phyloP scores from a whole-genome alignment of 805 yeast genomes.

The Blastobotrys chiropterorum region DNA sequence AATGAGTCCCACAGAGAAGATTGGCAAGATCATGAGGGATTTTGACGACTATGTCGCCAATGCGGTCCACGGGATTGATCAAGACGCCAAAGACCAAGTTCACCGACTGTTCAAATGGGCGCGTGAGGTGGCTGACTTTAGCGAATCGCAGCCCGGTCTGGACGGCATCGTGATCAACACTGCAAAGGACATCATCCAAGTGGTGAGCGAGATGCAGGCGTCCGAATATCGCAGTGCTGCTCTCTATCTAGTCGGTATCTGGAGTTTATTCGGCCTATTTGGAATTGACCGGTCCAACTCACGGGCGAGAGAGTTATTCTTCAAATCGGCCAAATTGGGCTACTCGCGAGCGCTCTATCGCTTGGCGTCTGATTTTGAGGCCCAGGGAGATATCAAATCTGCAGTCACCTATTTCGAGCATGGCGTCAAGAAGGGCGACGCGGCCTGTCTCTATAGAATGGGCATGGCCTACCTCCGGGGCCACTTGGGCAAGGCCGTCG shows the following conservation, averaged over 20 bases:
- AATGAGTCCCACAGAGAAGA: conserved; percentile 16
- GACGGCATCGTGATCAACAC: conserved; percentile 16
- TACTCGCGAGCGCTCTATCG: conserved; percentile 33
- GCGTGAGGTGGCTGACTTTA: conserved; percentile 24
- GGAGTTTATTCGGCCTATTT: conserved; percentile 26
- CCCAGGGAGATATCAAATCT: conserved; percentile 24
- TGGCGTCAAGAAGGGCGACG: conserved; percentile 32
- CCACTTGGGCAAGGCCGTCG: conserved; percentile 25
- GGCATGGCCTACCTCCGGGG: conserved; percentile 32
- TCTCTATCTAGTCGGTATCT: conserved; percentile 25
- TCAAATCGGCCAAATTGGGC: conserved; percentile 29
- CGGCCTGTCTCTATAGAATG: conserved; percentile 35
- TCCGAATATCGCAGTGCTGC: conserved; percentile 25
- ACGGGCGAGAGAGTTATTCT: conserved; percentile 24
- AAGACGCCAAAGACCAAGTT: conserved; percentile 8
- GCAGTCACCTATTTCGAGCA: conserved; percentile 30
- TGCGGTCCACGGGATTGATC: conserved; percentile 6
- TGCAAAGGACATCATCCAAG: conserved; percentile 22
- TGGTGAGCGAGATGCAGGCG: conserved; percentile 16
- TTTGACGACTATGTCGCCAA: conserved; percentile 9
- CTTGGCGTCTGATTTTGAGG: conserved; percentile 31
- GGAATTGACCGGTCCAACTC: conserved; percentile 18
- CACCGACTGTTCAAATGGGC: conserved; percentile 28
- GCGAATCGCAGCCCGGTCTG: conserved; percentile 26
- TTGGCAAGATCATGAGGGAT: conserved; percentile 13